phyloP scores from a whole-genome alignment of 2,329 filamentous ascomycete species.

The Trichoderma sp. region DNA sequence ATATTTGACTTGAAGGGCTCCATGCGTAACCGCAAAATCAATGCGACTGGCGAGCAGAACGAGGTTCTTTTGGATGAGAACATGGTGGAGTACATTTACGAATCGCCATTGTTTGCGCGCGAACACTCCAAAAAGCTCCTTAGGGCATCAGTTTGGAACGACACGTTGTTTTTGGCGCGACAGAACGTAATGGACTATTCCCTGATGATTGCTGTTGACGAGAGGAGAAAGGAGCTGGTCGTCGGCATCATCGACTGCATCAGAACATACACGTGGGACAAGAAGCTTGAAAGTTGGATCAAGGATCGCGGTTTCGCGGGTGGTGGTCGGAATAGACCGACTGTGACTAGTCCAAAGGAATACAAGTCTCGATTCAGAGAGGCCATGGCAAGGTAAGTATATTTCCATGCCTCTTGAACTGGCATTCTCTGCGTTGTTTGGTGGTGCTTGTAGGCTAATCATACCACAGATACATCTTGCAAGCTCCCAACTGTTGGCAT shows the following conservation, averaged over 20 bases:
- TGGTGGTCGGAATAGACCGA: constrained; percentile 77
- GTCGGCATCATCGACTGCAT: constrained; percentile 99
- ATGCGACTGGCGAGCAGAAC: constrained; percentile 91
- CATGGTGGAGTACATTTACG: constrained; percentile 98
- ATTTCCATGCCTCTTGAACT: background rate
- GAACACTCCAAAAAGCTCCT: constrained; percentile 96
- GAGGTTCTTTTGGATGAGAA: constrained; percentile 97
- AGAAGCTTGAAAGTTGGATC: constrained; percentile 99
- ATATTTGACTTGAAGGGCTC: constrained; percentile 96
- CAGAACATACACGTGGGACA: constrained; percentile 98
- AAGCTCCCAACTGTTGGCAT: constrained; percentile 74
- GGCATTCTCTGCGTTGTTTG: background rate
- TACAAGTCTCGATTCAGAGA: constrained; percentile 95
- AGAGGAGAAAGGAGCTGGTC: constrained; percentile 82
- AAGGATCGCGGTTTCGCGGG: constrained; percentile 87
- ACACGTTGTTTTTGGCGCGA: constrained; percentile 88
- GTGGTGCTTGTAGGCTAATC: background rate
- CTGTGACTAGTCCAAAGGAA: constrained; percentile 94
- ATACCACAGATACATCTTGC: constrained; percentile 61
- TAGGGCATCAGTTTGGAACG: constrained; percentile 91
- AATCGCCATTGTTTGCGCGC: constrained; percentile 89
- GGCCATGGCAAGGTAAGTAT: constrained; percentile 83
- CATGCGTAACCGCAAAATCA: constrained; percentile 97
- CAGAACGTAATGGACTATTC: constrained; percentile 99
- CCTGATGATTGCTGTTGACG: constrained; percentile 96